A percentile compares a stretch with the other conserved stretches of the same genome.
Conservation (phyloP, 805 yeast species). For the Saturnispora hagleri region DNA sequence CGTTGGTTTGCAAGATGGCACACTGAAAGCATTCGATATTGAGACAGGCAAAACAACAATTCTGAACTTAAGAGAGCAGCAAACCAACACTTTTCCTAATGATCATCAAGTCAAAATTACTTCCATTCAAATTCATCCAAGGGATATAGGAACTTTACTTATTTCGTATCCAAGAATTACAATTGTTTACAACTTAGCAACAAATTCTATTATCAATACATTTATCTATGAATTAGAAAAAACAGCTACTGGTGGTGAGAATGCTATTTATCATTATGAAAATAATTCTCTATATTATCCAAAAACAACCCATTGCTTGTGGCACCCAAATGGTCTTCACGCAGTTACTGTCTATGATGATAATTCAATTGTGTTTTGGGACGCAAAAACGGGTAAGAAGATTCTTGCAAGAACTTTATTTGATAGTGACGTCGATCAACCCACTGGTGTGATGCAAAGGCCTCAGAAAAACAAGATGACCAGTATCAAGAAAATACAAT, state of each 20-base stretch:
- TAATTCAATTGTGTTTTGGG: conserved; percentile 89
- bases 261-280: conserved; percentile 24
- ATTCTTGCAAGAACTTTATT: conserved; percentile 66
- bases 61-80: conserved; percentile 61
- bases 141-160: conserved; percentile 74
- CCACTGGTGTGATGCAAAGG: conserved; percentile 25
- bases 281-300: conserved; percentile 23
- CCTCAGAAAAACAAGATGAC: conserved; percentile 24
- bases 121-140: conserved; percentile 72
- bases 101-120: conserved; percentile 46
- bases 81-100: conserved; percentile 49
- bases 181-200: conserved; percentile 56
- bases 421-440: conserved; percentile 55
- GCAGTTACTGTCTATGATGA: conserved; percentile 71
- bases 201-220: conserved; percentile 44
- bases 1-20: conserved; percentile 73
- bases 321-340: conserved; percentile 92
- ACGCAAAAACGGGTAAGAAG: conserved; percentile 64
- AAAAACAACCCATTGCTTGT: conserved; percentile 42
- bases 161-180: conserved; percentile 66
- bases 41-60: conserved; percentile 67
- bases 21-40: conserved; percentile 63
- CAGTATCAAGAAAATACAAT: conserved; percentile 45
- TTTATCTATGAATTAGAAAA: conserved; percentile 57
- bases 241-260: conserved; percentile 67